A percentile compares a stretch with the other conserved stretches of the same genome.
These are phyloP conservation scores for Daldinia loculata DNA, from an alignment of 495 filamentous ascomycete genomes.

Conservation along the genomic window DNA sequence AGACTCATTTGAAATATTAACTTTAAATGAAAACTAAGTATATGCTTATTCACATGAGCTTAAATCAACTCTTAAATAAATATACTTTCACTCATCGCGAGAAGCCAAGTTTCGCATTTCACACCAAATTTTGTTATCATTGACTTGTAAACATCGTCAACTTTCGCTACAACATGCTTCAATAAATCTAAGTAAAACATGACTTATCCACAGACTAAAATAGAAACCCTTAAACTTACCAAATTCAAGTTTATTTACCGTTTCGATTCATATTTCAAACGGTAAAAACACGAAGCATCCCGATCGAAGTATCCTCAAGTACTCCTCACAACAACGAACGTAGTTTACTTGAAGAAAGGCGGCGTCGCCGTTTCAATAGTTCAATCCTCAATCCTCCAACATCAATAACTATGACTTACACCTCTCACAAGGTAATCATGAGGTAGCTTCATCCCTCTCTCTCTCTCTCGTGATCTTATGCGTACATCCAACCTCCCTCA, in stretches of 20 bases:
- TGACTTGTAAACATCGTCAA: not conserved
- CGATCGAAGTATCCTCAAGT: not conserved
- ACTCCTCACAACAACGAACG: not conserved
- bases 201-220: not conserved
- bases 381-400: not conserved
- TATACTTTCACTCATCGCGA: not conserved
- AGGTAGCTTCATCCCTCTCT: not conserved
- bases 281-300: not conserved
- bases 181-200: not conserved
- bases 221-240: not conserved
- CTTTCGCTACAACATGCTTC: not conserved
- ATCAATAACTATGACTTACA: not conserved
- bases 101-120: not conserved
- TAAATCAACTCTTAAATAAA: not conserved
- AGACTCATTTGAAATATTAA: not conserved
- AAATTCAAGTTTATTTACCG: not conserved
- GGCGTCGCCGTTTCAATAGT: constrained; percentile 2
- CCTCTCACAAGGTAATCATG: not conserved
- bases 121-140: not conserved
- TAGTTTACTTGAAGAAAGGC: not conserved
- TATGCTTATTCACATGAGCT: not conserved
- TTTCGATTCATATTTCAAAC: not conserved
- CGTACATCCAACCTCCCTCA: not conserved
- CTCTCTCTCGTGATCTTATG: not conserved
- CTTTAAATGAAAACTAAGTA: not conserved